These are phyloP conservation scores for Macadamia tetraphylla DNA, from an alignment of 164 flowering plant genomes.

Conservation along the genomic window DNA sequence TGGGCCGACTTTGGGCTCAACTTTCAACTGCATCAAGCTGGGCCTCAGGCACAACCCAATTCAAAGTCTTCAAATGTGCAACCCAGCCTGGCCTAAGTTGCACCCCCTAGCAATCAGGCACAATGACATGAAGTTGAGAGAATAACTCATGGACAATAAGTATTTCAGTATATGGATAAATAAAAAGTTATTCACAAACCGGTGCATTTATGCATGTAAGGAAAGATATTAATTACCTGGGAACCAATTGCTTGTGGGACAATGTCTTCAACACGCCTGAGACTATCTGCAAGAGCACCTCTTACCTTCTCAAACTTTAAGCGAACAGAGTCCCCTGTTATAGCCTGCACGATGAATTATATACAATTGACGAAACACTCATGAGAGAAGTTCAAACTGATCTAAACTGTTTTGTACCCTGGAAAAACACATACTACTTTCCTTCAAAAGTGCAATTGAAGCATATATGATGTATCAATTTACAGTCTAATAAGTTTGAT, in stretches of 20 bases:
- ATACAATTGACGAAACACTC: neutral
- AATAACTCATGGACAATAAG: too few species aligned
- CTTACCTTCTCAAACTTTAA: constrained; percentile 82
- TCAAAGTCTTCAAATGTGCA: too few species aligned
- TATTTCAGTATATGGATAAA: too few species aligned
- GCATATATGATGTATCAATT: neutral
- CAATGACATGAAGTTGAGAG: too few species aligned
- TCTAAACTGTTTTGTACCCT: neutral
- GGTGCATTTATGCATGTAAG: neutral
- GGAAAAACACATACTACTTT: neutral
- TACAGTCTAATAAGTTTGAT: neutral
- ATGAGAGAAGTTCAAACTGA: neutral
- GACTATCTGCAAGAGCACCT: constrained; percentile 66
- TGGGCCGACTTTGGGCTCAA: too few species aligned
- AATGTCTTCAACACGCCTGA: constrained; percentile 83
- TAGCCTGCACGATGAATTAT: constrained; percentile 53
- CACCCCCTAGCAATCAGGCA: too few species aligned
- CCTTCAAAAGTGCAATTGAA: neutral
- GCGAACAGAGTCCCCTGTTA: constrained; percentile 87
- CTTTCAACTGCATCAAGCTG: too few species aligned
- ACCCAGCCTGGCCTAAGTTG: too few species aligned
- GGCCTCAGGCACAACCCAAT: too few species aligned
- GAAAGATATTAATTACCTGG: constrained; percentile 48
- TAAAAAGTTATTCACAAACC: too few species aligned
- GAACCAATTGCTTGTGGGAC: constrained; percentile 76